Conservation (phyloP, 805 yeast genomes). For the Ogataea paradorogensis region DNA sequence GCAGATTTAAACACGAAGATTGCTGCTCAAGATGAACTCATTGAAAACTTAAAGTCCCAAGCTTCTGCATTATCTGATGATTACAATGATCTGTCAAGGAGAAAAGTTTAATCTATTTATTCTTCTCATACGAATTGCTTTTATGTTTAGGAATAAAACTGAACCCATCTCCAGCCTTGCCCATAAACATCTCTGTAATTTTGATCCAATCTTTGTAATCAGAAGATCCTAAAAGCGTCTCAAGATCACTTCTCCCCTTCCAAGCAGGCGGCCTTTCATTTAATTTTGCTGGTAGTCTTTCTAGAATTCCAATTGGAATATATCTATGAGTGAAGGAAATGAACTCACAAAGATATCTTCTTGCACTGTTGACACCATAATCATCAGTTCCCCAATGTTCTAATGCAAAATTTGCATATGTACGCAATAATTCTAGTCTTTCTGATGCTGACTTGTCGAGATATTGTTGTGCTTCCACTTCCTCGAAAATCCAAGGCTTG, state of each 20-base stretch:
- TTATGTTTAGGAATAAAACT: constrained; percentile 91
- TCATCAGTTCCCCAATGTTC: constrained; percentile 99
- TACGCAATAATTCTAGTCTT: constrained; percentile 70
- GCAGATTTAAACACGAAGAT: constrained; percentile 48
- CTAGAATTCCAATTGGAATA: constrained; percentile 90
- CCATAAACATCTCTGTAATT: constrained; percentile 90
- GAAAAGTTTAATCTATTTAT: constrained; percentile 1
- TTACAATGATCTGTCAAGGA: constrained; percentile 40
- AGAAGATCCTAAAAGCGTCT: constrained; percentile 79
- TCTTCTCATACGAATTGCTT: constrained; percentile 67
- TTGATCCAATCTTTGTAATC: constrained; percentile 96
- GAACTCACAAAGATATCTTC: constrained; percentile 92
- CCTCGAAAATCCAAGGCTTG: constrained; percentile 99
- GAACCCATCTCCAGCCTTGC: constrained; percentile 74
- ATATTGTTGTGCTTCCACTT: constrained; percentile 83
- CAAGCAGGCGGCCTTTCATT: constrained; percentile 94
- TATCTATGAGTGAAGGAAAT: constrained; percentile 92
- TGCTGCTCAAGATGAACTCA: constrained; percentile 59
- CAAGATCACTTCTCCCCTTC: constrained; percentile 90
- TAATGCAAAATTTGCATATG: constrained; percentile 75
- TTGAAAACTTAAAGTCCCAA: constrained; percentile 68
- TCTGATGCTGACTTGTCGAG: constrained; percentile 89
- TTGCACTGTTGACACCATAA: constrained; percentile 82
- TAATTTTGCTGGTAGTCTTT: constrained; percentile 79
- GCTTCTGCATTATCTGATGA: constrained; percentile 64